phyloP scores from a whole-genome alignment of 31 red algal species.

The Porphyra umbilicalis region DNA sequence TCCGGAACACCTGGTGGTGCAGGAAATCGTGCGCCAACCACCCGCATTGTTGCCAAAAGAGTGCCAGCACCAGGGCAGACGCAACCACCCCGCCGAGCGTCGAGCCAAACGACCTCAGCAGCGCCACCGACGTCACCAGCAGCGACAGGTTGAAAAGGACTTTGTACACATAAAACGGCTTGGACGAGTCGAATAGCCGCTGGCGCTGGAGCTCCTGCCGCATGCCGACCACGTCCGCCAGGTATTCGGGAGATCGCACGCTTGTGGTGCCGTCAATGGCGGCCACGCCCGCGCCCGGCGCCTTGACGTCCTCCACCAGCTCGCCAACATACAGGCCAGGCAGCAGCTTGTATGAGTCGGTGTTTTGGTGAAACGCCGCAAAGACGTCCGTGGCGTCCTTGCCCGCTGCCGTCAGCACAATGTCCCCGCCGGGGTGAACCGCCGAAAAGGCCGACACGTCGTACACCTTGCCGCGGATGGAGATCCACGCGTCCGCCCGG shows the following conservation, averaged over 20 bases:
- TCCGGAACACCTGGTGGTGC: conserved; percentile 77
- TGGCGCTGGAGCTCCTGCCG: conserved; percentile 31
- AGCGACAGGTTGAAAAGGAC: conserved; percentile 38
- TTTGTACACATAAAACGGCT: conserved; percentile 61
- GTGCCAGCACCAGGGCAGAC: conserved; percentile 48
- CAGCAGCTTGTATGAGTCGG: conserved; percentile 30
- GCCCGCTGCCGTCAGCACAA: conserved; percentile 67
- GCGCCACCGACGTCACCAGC: conserved; percentile 15
- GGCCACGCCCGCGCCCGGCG: not conserved
- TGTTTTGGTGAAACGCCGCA: conserved; percentile 58
- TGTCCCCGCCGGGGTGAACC: conserved; percentile 68
- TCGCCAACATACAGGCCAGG: conserved; percentile 50
- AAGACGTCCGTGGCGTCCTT: conserved; percentile 80
- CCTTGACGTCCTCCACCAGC: conserved; percentile 20
- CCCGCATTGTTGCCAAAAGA: conserved; percentile 94
- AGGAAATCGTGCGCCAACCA: conserved; percentile 86
- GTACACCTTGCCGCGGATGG: conserved; percentile 64
- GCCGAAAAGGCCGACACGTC: conserved; percentile 69
- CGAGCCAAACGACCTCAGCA: conserved; percentile 8
- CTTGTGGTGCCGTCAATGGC: not conserved
- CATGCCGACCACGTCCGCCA: conserved; percentile 42
- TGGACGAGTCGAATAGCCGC: conserved; percentile 56
- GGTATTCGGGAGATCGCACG: conserved; percentile 14
- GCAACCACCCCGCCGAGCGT: conserved; percentile 9
- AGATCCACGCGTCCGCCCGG: conserved; percentile 56